Evolutionary conservation across 441 rosid genomes (phyloP).

Genomic region (Flueggea neowawraea): DNA sequence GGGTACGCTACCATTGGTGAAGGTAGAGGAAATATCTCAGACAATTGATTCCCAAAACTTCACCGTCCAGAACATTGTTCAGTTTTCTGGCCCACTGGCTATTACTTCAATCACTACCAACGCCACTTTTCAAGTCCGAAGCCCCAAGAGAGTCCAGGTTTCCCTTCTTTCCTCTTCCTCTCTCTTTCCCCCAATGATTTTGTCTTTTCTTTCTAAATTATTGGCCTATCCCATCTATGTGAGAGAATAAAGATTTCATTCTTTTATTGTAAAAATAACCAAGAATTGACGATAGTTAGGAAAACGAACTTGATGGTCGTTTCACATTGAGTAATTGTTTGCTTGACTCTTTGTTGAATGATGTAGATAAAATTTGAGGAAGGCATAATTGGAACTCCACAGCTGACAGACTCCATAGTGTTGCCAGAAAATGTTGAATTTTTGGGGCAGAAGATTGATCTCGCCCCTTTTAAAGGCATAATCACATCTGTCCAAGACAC

Average conservation of each 20-base stretch:
- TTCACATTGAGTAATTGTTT: no score
- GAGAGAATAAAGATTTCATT: no score
- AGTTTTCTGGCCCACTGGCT: slow-evolving; percentile 75
- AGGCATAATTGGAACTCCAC: slow-evolving; percentile 93
- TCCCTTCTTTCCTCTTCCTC: background rate
- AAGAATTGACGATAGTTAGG: no score
- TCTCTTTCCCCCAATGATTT: background rate
- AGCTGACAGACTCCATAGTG: slow-evolving; percentile 79
- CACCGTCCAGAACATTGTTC: slow-evolving; percentile 78
- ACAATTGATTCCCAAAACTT: slow-evolving; percentile 81
- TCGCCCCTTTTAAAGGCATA: slow-evolving; percentile 72
- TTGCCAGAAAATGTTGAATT: slow-evolving; percentile 77
- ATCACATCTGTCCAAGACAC: slow-evolving; percentile 81
- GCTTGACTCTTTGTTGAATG: background rate
- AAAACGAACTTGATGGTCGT: no score
- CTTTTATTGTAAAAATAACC: no score
- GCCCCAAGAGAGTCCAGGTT: slow-evolving; percentile 97
- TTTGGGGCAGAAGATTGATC: slow-evolving; percentile 77
- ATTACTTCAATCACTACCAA: slow-evolving; percentile 76
- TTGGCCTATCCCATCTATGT: no score
- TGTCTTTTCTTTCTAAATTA: no score
- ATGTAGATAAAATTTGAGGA: slow-evolving; percentile 82
- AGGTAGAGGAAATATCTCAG: slow-evolving; percentile 94
- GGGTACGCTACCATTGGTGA: slow-evolving; percentile 56
- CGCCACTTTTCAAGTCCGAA: slow-evolving; percentile 89